Evolutionary conservation across 495 filamentous ascomycete species (phyloP), one percentile per base, ranked within the genome.

Genomic region (Jackrogersella multiformis): DNA sequence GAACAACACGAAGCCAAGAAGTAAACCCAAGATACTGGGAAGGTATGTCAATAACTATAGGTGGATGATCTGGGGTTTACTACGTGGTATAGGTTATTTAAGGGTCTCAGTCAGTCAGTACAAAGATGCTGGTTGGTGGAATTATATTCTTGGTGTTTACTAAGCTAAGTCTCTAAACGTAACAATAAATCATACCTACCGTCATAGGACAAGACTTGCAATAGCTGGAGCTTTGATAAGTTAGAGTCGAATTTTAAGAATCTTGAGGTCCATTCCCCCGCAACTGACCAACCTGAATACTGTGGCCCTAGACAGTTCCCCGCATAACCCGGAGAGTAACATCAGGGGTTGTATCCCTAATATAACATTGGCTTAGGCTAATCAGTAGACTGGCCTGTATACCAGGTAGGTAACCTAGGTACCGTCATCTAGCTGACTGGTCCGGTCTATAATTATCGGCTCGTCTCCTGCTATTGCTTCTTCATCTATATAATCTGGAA

Each of bases 11-110:
- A 64, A 38, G 54, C 41, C 48, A 58, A 68, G 45, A 45, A 34
- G 7, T n/a, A 30, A 36, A 49, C 16, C 55, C 60, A 42, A 60
- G 38, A 39, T 49, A 15, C 49, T 30, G 49, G 66, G 16, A 55
- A 30, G 54, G 36, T 41, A 36, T 41, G 42, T n/a, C 10, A 32
- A 60, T 30, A 12, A 32, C 49, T 60, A 69, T 69, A 69, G 60
- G 66, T 69, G 66, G 66, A 69, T 69, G 66, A 69, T 69, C 60
- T 64, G 60, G 60, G 48, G 55, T 42, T 56, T 56, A 18, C 18
- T 20, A n/a, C 23, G 10, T 26, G 6, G 42, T 56, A 58, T 52
- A 52, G 30, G 42, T 5, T 48, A 34, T 56, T 41, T 53, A 35
- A 38, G 48, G 36, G 59, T 68, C 54, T 55, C 54, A 45, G 65